Conservation (phyloP, 1,284 basidiomycete species). For the Phylloporus gajari region DNA sequence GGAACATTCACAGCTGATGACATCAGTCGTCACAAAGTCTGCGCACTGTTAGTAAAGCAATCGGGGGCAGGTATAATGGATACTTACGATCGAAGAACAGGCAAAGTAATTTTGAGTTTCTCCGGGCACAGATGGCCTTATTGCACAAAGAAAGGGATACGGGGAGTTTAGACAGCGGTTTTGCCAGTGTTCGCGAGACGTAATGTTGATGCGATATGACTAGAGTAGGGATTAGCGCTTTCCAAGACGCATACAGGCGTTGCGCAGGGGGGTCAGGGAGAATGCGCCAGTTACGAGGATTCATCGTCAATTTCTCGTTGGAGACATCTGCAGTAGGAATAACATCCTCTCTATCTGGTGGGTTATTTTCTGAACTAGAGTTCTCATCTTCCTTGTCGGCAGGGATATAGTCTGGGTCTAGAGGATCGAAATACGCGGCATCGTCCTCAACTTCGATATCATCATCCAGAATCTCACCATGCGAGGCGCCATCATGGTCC, state of each 20-base stretch:
- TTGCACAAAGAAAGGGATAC: neutral
- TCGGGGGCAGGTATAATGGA: neutral
- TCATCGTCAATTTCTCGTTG: no score
- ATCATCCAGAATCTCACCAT: no score
- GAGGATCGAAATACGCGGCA: no score
- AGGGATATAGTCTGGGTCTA: no score
- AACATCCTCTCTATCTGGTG: neutral
- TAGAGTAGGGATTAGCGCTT: neutral
- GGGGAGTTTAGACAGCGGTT: neutral
- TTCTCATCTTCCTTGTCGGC: no score
- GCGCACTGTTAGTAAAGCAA: neutral
- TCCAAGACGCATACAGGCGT: neutral
- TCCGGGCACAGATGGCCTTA: neutral
- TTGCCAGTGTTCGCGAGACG: neutral
- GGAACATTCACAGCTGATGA: neutral
- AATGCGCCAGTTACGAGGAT: neutral
- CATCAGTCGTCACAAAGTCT: neutral
- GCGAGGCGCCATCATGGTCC: no score
- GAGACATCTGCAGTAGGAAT: no score
- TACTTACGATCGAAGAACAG: neutral
- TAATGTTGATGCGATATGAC: neutral
- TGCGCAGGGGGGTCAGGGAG: neutral
- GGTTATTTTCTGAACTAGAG: neutral
- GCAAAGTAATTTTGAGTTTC: neutral
- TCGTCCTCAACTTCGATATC: no score